phyloP scores from a whole-genome alignment of 345 rosid species.

The Lepidium africanum region DNA sequence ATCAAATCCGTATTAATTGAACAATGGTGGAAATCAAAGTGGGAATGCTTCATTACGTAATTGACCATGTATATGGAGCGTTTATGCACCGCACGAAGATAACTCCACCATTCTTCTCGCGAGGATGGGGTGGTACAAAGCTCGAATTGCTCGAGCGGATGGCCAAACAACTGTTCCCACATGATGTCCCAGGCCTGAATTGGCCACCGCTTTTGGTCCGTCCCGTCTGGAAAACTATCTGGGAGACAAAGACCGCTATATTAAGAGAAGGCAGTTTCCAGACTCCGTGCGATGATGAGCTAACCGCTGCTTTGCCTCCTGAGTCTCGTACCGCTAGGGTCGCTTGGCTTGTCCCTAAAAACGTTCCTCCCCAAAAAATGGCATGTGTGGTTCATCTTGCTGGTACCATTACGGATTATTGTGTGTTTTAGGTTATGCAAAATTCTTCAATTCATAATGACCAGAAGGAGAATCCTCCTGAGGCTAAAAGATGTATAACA shows the following conservation, averaged over 20 bases:
- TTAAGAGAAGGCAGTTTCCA: constrained; percentile 81
- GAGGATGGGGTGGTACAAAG: constrained; percentile 94
- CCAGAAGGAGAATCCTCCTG: background rate
- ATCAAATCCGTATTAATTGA: background rate
- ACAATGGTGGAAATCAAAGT: constrained; percentile 73
- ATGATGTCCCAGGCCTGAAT: constrained; percentile 48
- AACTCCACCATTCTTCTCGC: constrained; percentile 77
- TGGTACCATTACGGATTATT: constrained; percentile 38
- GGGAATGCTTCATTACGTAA: constrained; percentile 84
- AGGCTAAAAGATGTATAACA: background rate
- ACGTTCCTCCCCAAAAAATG: constrained; percentile 69
- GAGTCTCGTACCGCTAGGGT: constrained; percentile 84
- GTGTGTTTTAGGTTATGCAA: background rate
- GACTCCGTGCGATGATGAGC: constrained; percentile 78
- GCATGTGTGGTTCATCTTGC: constrained; percentile 99
- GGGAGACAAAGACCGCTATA: constrained; percentile 72
- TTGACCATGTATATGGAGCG: constrained; percentile 92
- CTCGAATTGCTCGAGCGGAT: constrained; percentile 79
- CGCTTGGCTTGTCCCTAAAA: constrained; percentile 77
- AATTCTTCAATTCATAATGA: background rate
- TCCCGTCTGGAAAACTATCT: constrained; percentile 83
- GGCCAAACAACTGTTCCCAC: constrained; percentile 68
- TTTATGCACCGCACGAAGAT: constrained; percentile 79
- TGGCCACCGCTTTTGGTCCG: constrained; percentile 66
- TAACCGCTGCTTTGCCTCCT: constrained; percentile 75